A percentile compares a stretch with the other conserved stretches of the same genome.
phyloP scores from a whole-genome alignment of 1,284 basidiomycete species.

The Microbotryum silenes-acaulis region DNA sequence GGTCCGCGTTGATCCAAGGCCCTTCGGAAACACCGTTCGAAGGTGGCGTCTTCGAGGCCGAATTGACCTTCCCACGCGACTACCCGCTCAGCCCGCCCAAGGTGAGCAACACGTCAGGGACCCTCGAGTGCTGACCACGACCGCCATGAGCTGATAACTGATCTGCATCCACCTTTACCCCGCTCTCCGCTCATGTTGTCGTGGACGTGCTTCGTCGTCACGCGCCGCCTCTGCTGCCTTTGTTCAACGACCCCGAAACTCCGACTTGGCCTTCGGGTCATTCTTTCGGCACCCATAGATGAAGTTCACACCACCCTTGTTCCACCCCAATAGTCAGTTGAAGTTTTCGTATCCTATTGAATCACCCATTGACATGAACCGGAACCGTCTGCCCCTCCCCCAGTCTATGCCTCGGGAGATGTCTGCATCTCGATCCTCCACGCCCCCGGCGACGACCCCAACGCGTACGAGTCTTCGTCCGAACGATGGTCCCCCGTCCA shows the following conservation, averaged over 20 bases:
- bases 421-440: conserved; percentile 99
- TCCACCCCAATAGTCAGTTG: conserved; percentile 88
- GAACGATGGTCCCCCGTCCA: conserved; percentile 98
- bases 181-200: too few relatives aligned
- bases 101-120: conserved; percentile 15
- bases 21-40: conserved; percentile 96
- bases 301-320: conserved; percentile 92
- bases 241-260: too few relatives aligned
- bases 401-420: conserved; percentile 85
- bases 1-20: conserved; percentile 94
- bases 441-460: conserved; percentile 81
- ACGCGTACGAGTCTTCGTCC: conserved; percentile 72
- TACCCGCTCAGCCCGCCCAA: conserved; percentile 95
- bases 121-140: not conserved
- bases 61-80: conserved; percentile 81
- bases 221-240: too few relatives aligned
- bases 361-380: not conserved
- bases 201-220: too few relatives aligned
- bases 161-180: not conserved
- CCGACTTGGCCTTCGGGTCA: too few relatives aligned
- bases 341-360: not conserved
- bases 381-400: not conserved
- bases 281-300: conserved; percentile 46
- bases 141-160: not conserved
- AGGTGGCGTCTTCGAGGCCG: conserved; percentile 91